These are phyloP conservation scores for Fraxinus pennsylvanica DNA, from an alignment of 257 asterid genomes.

Conservation along the genomic window DNA sequence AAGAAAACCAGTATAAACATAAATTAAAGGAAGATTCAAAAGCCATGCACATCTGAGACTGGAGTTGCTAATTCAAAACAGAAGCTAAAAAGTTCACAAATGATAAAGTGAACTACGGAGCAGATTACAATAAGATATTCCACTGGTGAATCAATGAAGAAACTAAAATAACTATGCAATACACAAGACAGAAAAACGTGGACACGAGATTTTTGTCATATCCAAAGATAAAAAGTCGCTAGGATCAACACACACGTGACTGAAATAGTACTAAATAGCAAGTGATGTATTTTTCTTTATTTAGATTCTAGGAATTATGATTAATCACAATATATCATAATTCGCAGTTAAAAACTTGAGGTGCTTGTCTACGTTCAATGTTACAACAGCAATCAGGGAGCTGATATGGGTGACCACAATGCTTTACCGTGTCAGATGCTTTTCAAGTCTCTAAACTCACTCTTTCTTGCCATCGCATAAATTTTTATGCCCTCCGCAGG, in stretches of 20 bases:
- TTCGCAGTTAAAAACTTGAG: background rate
- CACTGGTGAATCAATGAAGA: background rate
- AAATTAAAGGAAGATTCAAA: background rate
- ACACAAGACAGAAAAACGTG: background rate
- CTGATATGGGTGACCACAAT: background rate
- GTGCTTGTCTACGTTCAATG: background rate
- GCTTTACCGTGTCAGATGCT: background rate
- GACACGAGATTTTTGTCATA: background rate
- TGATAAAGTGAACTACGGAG: background rate
- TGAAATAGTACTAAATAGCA: background rate
- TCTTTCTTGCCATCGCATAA: too few species aligned
- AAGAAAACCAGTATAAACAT: conserved; percentile 3
- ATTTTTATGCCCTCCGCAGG: background rate
- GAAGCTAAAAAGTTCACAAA: background rate
- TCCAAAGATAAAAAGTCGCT: background rate
- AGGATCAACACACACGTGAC: background rate
- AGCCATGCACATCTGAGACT: background rate
- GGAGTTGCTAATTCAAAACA: background rate
- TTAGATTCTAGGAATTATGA: background rate
- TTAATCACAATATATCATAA: background rate
- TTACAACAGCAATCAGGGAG: background rate
- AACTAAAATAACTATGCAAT: background rate
- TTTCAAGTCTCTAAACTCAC: background rate
- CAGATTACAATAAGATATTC: background rate
- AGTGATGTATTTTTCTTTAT: background rate